A percentile compares a stretch with the other conserved stretches of the same genome.
These are phyloP conservation scores for Perilla frutescens DNA, from an alignment of 257 asterid genomes.

Conservation along the genomic window DNA sequence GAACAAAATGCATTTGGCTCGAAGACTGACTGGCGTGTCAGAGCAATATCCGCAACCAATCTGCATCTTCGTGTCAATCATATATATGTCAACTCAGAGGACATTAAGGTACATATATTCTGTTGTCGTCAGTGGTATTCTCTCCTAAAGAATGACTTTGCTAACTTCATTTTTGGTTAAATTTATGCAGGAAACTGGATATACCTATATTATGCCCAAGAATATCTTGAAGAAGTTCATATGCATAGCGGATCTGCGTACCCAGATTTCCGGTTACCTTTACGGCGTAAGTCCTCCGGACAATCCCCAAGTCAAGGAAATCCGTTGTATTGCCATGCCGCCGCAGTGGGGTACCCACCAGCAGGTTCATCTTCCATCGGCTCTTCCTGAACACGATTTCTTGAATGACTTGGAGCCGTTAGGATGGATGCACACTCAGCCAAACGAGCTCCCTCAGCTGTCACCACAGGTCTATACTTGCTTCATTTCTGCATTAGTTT, in stretches of 20 bases:
- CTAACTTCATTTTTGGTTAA: conserved; percentile 12
- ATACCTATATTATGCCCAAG: conserved; percentile 97
- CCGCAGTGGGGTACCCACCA: conserved; percentile 99
- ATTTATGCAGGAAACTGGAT: conserved; percentile 92
- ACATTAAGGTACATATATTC: conserved; percentile 69
- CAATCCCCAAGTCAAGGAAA: conserved; percentile 98
- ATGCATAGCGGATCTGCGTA: conserved; percentile 94
- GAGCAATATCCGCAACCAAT: conserved; percentile 98
- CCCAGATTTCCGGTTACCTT: conserved; percentile 93
- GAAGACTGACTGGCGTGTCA: conserved; percentile 98
- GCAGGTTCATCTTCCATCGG: conserved; percentile 89
- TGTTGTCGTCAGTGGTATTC: too few species aligned
- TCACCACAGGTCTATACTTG: conserved; percentile 74
- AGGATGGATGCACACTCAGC: conserved; percentile 99
- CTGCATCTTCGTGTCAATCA: conserved; percentile 97
- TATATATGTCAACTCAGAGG: conserved; percentile 97
- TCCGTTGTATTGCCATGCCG: conserved; percentile 94
- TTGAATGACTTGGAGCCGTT: conserved; percentile 90
- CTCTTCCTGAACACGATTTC: conserved; percentile 94
- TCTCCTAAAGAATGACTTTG: neutral
- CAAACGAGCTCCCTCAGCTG: conserved; percentile 96
- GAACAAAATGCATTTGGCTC: conserved; percentile 91
- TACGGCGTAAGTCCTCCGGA: conserved; percentile 98
- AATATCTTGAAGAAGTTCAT: conserved; percentile 95
- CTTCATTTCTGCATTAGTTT: neutral